phyloP scores from a whole-genome alignment of 2,329 filamentous ascomycete species.

The Setomelanomma holmii region DNA sequence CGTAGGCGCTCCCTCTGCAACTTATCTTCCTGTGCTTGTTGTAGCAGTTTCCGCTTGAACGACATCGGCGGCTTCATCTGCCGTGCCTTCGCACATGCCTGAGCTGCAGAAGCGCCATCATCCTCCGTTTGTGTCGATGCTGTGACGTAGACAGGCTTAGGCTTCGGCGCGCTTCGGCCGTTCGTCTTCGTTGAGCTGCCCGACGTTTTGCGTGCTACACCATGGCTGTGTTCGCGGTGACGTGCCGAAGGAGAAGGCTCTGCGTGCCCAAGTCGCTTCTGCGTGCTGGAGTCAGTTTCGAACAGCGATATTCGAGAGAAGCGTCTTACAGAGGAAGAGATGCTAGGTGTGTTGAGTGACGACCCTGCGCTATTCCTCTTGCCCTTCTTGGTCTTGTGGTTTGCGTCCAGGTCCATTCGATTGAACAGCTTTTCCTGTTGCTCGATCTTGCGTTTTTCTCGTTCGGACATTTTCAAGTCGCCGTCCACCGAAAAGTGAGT shows the following conservation, averaged over 20 bases:
- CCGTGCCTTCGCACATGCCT: constrained; percentile 19
- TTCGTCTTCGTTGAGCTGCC: constrained; percentile 51
- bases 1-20: constrained; percentile 45
- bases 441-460: constrained; percentile 68
- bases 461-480: constrained; percentile 63
- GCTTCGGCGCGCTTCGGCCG: constrained; percentile 32
- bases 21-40: constrained; percentile 48
- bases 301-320: constrained; percentile 15
- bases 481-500: constrained; percentile 57
- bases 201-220: constrained; percentile 44
- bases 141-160: constrained; percentile 43
- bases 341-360: constrained; percentile 58
- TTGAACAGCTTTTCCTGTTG: constrained; percentile 69
- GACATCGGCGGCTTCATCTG: constrained; percentile 42
- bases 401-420: constrained; percentile 65
- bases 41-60: constrained; percentile 47
- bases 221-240: constrained; percentile 44
- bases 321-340: constrained; percentile 51
- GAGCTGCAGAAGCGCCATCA: constrained; percentile 14
- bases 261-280: constrained; percentile 47
- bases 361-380: constrained; percentile 65
- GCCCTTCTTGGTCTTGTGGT: constrained; percentile 60
- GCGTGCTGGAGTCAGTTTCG: constrained; percentile 28
- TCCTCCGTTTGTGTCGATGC: constrained; percentile 44
- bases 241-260: constrained; percentile 46